A percentile compares a stretch with the other conserved stretches of the same genome.
Evolutionary conservation across 768 basidiomycete species (phyloP).

Genomic region (Suillus fuscotomentosus): DNA sequence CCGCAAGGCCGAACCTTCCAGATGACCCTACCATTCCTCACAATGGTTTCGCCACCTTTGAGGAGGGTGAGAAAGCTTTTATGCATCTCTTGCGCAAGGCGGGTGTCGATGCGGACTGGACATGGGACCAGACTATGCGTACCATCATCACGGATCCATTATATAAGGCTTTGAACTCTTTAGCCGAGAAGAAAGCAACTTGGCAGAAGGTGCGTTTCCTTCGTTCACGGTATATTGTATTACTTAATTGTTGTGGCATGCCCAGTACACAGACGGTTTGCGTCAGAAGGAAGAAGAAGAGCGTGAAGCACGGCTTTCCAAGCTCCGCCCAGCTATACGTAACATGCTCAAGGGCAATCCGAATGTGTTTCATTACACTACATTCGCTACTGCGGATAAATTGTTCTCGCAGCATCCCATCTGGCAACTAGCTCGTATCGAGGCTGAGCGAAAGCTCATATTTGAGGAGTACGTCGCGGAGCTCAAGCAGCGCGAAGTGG

Average conservation of each 20-base stretch:
- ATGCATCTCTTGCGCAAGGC: conserved; percentile 85
- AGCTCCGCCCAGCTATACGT: conserved; percentile 82
- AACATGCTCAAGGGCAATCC: conserved; percentile 87
- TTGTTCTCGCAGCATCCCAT: conserved; percentile 85
- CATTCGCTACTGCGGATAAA: conserved; percentile 85
- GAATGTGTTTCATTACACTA: conserved; percentile 88
- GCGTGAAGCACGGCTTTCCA: conserved; percentile 76
- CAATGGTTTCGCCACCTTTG: conserved; percentile 81
- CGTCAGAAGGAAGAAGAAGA: conserved; percentile 85
- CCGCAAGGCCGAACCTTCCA: conserved; percentile 75
- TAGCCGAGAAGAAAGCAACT: conserved; percentile 91
- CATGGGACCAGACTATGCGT: conserved; percentile 98
- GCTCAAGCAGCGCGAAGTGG: conserved; percentile 86
- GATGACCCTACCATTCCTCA: conserved; percentile 89
- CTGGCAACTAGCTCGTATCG: conserved; percentile 86
- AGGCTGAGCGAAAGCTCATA: conserved; percentile 81
- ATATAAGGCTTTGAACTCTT: conserved; percentile 89
- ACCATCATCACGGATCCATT: conserved; percentile 97
- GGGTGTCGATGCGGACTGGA: conserved; percentile 89
- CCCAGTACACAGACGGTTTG: conserved; percentile 69
- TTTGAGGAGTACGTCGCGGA: conserved; percentile 92
- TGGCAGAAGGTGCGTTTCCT: conserved; percentile 79
- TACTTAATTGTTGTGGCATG: conserved; percentile 11
- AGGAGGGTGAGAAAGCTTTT: conserved; percentile 95
- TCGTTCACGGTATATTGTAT: background rate